A percentile compares a stretch with the other conserved stretches of the same genome.
phyloP scores from a whole-genome alignment of 495 filamentous ascomycete species.

The Penicillium pancosmium region DNA sequence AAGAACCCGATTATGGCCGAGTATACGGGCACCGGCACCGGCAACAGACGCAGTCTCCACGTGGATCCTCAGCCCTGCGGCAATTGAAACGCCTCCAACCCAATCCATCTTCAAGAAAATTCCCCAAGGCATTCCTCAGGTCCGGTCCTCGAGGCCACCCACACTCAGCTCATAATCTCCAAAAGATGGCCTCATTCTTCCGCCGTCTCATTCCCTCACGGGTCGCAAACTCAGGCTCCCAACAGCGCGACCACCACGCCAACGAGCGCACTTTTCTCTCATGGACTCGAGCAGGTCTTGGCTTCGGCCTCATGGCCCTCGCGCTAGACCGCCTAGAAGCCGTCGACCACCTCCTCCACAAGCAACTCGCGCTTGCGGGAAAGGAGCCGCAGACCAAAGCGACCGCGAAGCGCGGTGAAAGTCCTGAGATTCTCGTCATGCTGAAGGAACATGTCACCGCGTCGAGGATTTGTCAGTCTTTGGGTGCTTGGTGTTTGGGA shows the following conservation, averaged over 20 bases:
- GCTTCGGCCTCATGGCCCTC: slow-evolving; percentile 49
- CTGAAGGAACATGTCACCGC: slow-evolving; percentile 16
- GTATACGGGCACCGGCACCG: slow-evolving; percentile 11
- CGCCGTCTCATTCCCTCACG: slow-evolving; percentile 31
- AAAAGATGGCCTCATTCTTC: slow-evolving; percentile 20
- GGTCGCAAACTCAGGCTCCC: slow-evolving; percentile 37
- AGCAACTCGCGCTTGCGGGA: slow-evolving; percentile 11
- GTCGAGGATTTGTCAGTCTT: slow-evolving; percentile 25
- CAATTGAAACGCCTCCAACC: neutral
- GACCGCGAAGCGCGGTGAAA: too few species aligned
- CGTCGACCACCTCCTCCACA: slow-evolving; percentile 25
- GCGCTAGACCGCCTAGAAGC: slow-evolving; percentile 42
- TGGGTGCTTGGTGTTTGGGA: slow-evolving; percentile 34
- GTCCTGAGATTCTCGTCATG: neutral
- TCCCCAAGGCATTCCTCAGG: too few species aligned
- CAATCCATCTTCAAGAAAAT: too few species aligned
- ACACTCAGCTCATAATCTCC: neutral
- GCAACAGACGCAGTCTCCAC: slow-evolving; percentile 12
- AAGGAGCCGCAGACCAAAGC: neutral
- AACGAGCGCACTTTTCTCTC: slow-evolving; percentile 59
- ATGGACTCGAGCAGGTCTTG: slow-evolving; percentile 56
- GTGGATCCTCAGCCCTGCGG: slow-evolving; percentile 3
- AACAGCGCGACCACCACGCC: slow-evolving; percentile 54
- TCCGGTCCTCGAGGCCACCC: neutral
- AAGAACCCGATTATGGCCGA: neutral